A percentile compares a stretch with the other conserved stretches of the same genome.
Evolutionary conservation across 345 rosid genomes (phyloP).

Genomic region (Eucalyptus virginea): DNA sequence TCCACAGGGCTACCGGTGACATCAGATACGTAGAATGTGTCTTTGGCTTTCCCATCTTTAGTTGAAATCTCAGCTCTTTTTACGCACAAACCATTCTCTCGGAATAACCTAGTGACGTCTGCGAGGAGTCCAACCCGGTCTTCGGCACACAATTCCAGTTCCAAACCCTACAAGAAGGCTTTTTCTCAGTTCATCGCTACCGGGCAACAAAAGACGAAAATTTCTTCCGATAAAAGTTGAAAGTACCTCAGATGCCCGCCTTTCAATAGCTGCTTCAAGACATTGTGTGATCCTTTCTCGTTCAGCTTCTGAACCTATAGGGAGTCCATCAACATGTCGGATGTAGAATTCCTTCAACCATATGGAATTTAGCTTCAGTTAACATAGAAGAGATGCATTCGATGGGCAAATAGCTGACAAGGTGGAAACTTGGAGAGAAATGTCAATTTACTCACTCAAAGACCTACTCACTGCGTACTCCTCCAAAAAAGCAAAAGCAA

Average conservation of each 20-base stretch:
- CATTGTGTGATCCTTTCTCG: conserved; percentile 35
- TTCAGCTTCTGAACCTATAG: conserved; percentile 42
- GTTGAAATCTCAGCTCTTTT: conserved; percentile 51
- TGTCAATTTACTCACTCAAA: background rate
- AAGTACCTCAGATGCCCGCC: conserved; percentile 30
- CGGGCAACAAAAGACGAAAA: background rate
- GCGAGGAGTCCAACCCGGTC: conserved; percentile 45
- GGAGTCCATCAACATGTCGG: conserved; percentile 54
- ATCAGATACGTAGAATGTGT: conserved; percentile 43
- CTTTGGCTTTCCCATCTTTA: conserved; percentile 27
- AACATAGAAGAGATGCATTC: background rate
- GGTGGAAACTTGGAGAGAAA: background rate
- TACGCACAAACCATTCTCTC: conserved; percentile 40
- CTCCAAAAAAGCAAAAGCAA: background rate
- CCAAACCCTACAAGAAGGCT: conserved; percentile 23
- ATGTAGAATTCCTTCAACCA: conserved; percentile 50
- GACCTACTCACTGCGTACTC: background rate
- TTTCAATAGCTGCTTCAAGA: conserved; percentile 54
- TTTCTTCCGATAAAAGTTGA: too few relatives aligned
- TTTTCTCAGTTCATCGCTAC: background rate
- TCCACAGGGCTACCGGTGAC: conserved; percentile 36
- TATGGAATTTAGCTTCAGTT: background rate
- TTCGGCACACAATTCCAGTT: conserved; percentile 32
- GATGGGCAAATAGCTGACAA: background rate
- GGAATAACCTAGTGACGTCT: conserved; percentile 43